phyloP scores from a whole-genome alignment of 2,329 filamentous ascomycete species.

The Paecilomyces dactylethromorphus region DNA sequence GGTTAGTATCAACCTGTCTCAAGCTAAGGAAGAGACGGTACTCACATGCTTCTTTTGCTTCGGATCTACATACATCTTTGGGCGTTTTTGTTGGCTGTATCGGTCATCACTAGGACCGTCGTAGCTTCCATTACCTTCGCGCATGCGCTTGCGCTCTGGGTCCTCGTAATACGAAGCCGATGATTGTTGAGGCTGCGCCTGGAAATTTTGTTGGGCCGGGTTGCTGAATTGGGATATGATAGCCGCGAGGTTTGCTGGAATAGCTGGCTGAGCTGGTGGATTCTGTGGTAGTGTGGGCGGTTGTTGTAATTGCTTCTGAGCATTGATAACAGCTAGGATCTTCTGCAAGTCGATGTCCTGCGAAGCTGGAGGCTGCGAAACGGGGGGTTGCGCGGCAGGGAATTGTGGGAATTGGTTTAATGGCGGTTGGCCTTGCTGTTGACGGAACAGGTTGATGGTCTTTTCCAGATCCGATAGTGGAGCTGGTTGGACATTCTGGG shows the following conservation, averaged over 20 bases:
- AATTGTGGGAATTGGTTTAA: slow-evolving; percentile 20
- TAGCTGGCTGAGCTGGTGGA: slow-evolving; percentile 19
- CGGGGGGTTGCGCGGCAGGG: slow-evolving; percentile 11
- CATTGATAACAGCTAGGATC: slow-evolving; percentile 32
- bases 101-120: slow-evolving; percentile 26
- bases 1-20: neutral
- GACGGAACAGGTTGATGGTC: slow-evolving; percentile 34
- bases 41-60: slow-evolving; percentile 32
- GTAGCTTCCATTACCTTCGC: slow-evolving; percentile 22
- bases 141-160: slow-evolving; percentile 34
- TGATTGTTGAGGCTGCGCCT: slow-evolving; percentile 10
- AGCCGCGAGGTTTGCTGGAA: slow-evolving; percentile 27
- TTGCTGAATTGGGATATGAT: slow-evolving; percentile 26
- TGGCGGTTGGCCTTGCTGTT: slow-evolving; percentile 21
- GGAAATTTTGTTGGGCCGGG: slow-evolving; percentile 15
- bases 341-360: slow-evolving; percentile 30
- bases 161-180: slow-evolving; percentile 27
- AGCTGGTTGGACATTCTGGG: slow-evolving; percentile 19
- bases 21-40: neutral
- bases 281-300: slow-evolving; percentile 12
- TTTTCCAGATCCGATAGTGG: slow-evolving; percentile 22
- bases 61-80: slow-evolving; percentile 22
- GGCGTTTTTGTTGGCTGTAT: slow-evolving; percentile 28
- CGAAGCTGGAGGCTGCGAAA: slow-evolving; percentile 15
- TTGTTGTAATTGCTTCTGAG: slow-evolving; percentile 30